These are phyloP conservation scores for Sechiopsis laciniata DNA, from an alignment of 306 rosid genomes.

Conservation along the genomic window DNA sequence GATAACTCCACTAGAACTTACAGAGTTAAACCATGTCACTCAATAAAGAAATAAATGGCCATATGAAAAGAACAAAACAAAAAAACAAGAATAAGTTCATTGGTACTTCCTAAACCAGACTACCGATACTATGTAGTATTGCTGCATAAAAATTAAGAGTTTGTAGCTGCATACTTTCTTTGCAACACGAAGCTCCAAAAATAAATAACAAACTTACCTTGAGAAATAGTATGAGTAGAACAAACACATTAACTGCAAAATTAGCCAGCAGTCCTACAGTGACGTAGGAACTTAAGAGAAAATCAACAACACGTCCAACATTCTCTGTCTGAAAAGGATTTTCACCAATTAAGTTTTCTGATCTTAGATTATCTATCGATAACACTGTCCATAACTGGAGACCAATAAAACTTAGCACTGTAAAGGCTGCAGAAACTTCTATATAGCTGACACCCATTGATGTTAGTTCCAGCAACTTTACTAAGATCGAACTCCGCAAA, in stretches of 20 bases:
- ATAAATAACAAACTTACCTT: slow-evolving; percentile 51
- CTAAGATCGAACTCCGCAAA: slow-evolving; percentile 36
- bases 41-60: not conserved
- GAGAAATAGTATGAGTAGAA: slow-evolving; percentile 66
- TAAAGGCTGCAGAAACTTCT: slow-evolving; percentile 53
- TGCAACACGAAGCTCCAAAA: not conserved
- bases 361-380: slow-evolving; percentile 46
- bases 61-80: no score
- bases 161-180: not conserved
- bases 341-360: slow-evolving; percentile 53
- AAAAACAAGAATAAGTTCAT: not conserved
- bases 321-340: slow-evolving; percentile 43
- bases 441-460: slow-evolving; percentile 63
- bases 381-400: slow-evolving; percentile 69
- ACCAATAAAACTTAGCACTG: slow-evolving; percentile 63
- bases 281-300: slow-evolving; percentile 57
- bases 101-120: slow-evolving; percentile 9
- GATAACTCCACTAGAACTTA: not conserved
- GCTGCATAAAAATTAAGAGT: not conserved
- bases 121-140: not conserved
- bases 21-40: not conserved
- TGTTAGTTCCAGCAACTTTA: slow-evolving; percentile 38
- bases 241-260: slow-evolving; percentile 66
- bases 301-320: slow-evolving; percentile 43
- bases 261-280: slow-evolving; percentile 61